phyloP scores from a whole-genome alignment of 2,329 filamentous ascomycete species.

The Penicillium sumatraense region DNA sequence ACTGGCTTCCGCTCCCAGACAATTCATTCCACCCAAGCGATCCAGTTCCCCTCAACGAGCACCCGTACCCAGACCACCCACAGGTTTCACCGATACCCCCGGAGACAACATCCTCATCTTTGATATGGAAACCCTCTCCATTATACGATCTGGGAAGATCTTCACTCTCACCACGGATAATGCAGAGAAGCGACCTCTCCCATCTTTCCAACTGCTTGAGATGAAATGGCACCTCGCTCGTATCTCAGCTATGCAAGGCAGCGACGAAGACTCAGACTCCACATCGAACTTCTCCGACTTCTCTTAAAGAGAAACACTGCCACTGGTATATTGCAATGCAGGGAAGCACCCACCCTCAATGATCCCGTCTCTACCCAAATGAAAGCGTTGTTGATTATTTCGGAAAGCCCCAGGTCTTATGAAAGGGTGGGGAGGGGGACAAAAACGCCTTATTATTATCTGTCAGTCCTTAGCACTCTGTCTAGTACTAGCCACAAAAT shows the following conservation, averaged over 20 bases:
- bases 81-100: not conserved
- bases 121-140: not conserved
- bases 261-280: no score
- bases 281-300: no score
- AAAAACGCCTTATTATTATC: no score
- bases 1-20: not conserved
- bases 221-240: not conserved
- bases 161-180: not conserved
- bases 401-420: no score
- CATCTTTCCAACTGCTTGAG: not conserved
- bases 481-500: no score
- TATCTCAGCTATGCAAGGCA: not conserved
- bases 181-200: not conserved
- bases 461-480: no score
- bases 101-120: not conserved
- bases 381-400: no score
- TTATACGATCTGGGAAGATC: not conserved
- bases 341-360: no score
- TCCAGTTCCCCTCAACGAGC: not conserved
- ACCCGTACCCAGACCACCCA: not conserved
- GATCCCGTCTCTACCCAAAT: no score
- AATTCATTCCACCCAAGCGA: not conserved
- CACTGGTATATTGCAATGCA: no score
- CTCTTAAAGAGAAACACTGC: no score
- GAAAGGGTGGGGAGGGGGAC: no score